phyloP scores from a whole-genome alignment of 2,329 filamentous ascomycete genomes.

The Podosphaera xanthii region DNA sequence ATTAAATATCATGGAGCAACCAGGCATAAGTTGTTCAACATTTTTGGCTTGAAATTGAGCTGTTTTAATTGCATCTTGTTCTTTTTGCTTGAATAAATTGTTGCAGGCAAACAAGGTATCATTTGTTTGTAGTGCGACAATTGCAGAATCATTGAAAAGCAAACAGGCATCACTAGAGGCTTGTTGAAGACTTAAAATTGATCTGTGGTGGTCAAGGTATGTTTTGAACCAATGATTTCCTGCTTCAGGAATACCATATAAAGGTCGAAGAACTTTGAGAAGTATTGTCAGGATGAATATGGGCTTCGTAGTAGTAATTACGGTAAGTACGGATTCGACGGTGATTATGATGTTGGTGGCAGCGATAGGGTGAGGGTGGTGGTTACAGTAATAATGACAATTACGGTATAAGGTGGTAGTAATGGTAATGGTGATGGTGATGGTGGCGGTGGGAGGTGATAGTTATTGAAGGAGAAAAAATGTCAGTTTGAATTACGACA shows the following conservation, averaged over 20 bases:
- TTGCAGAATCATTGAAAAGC: constrained; percentile 1
- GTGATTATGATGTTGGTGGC: too few species aligned
- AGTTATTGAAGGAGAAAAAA: too few species aligned
- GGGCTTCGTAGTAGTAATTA: too few species aligned
- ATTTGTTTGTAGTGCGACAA: constrained; percentile 2
- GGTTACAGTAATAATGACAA: too few species aligned
- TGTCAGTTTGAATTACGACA: too few species aligned
- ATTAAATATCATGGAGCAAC: constrained; percentile 1
- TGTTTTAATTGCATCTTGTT: not conserved
- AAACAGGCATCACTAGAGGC: constrained; percentile 2
- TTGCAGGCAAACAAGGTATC: constrained; percentile 2
- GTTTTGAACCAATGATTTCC: not conserved
- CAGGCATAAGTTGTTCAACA: not conserved
- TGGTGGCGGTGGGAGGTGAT: too few species aligned
- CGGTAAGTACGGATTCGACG: too few species aligned
- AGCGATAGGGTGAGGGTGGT: too few species aligned
- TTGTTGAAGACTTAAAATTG: not conserved
- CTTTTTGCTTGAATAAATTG: not conserved
- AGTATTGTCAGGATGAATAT: too few species aligned
- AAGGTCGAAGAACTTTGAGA: not conserved
- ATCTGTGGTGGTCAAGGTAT: constrained; percentile 1
- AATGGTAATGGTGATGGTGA: too few species aligned
- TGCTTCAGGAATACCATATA: not conserved
- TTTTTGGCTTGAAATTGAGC: constrained; percentile 1
- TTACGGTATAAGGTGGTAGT: too few species aligned